Evolutionary conservation across 2,329 filamentous ascomycete species (phyloP).

Genomic region (Xylariaceae sp.): DNA sequence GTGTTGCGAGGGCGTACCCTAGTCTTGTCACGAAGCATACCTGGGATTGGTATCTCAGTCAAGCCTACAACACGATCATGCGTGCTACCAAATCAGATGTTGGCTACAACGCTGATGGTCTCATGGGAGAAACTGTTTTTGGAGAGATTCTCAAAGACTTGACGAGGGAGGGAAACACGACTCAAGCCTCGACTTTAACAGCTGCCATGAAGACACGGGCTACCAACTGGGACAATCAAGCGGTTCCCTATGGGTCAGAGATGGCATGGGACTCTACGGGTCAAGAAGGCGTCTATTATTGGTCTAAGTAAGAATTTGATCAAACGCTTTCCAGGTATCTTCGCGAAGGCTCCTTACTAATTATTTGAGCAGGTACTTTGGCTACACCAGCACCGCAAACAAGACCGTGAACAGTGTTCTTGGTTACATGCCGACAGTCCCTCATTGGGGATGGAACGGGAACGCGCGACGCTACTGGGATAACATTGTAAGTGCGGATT

Average conservation of each 20-base stretch:
- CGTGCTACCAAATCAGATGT: slow-evolving; percentile 38
- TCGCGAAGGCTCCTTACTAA: neutral
- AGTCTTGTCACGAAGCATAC: slow-evolving; percentile 38
- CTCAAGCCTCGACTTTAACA: slow-evolving; percentile 40
- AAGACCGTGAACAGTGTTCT: slow-evolving; percentile 54
- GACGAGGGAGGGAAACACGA: slow-evolving; percentile 42
- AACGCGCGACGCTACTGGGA: slow-evolving; percentile 62
- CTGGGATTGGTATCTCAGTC: slow-evolving; percentile 55
- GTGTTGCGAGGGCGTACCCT: slow-evolving; percentile 49
- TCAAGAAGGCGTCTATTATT: slow-evolving; percentile 61
- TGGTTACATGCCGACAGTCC: slow-evolving; percentile 55
- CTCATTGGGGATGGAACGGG: slow-evolving; percentile 63
- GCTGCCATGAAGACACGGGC: slow-evolving; percentile 49
- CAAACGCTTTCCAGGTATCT: neutral
- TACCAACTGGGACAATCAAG: slow-evolving; percentile 46
- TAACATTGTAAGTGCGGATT: slow-evolving; percentile 36
- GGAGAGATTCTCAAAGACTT: slow-evolving; percentile 52
- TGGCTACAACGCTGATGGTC: slow-evolving; percentile 44
- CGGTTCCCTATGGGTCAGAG: slow-evolving; percentile 57
- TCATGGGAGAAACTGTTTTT: slow-evolving; percentile 61
- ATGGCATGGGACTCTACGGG: slow-evolving; percentile 63
- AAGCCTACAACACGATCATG: slow-evolving; percentile 51
- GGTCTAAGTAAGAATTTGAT: slow-evolving; percentile 42
- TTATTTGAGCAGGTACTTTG: slow-evolving; percentile 43
- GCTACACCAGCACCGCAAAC: slow-evolving; percentile 39